phyloP scores from a whole-genome alignment of 1,284 basidiomycete genomes.

The Ceratobasidium sp. region DNA sequence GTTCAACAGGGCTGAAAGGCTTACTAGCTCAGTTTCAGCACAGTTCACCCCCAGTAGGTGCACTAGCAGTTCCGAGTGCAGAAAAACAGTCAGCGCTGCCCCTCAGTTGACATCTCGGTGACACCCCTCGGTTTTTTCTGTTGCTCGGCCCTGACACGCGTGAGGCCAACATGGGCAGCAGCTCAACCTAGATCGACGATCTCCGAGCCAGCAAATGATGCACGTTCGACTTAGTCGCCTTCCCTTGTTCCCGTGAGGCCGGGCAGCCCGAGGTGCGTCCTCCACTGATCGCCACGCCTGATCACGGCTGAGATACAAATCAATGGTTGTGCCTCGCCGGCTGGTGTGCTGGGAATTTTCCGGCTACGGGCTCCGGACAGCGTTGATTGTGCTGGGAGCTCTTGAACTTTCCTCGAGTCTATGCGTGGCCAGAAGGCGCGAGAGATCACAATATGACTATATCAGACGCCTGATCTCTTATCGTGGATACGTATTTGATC shows the following conservation, averaged over 20 bases:
- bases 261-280: slow-evolving; percentile 9
- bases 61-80: neutral
- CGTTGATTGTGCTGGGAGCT: neutral
- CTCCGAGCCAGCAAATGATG: slow-evolving; percentile 18
- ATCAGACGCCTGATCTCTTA: neutral
- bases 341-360: neutral
- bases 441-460: slow-evolving; percentile 14
- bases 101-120: slow-evolving; percentile 10
- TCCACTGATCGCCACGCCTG: slow-evolving; percentile 10
- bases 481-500: slow-evolving; percentile 14
- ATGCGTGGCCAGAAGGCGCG: neutral
- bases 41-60: neutral
- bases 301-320: slow-evolving; percentile 8
- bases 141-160: neutral
- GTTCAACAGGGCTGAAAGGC: neutral
- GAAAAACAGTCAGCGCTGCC: neutral
- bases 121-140: neutral
- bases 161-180: slow-evolving; percentile 6
- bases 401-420: neutral
- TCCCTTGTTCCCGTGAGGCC: slow-evolving; percentile 25
- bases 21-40: neutral
- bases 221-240: neutral
- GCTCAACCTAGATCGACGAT: slow-evolving; percentile 6
- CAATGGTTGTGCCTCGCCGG: neutral
- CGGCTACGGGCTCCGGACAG: neutral